Conservation (phyloP, 805 yeast genomes). For the Ogataea philodendri region DNA sequence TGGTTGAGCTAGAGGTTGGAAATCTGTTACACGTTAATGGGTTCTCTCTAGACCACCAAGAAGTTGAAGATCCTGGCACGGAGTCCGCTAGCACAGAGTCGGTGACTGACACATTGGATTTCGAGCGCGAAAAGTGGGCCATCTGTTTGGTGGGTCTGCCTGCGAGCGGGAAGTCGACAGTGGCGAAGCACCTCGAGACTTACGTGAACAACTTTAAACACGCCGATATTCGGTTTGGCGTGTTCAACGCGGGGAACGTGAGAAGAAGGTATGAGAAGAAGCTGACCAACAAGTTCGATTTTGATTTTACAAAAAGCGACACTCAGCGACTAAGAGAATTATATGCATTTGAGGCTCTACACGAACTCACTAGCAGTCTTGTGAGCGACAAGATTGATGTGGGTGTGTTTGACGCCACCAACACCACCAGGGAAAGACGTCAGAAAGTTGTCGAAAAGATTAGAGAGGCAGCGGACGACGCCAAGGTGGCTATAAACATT, state of each 20-base stretch:
- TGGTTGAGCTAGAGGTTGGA: constrained; percentile 32
- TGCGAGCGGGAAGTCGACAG: constrained; percentile 83
- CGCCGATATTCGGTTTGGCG: constrained; percentile 24
- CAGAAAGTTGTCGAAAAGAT: constrained; percentile 51
- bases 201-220: constrained; percentile 20
- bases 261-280: constrained; percentile 38
- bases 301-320: constrained; percentile 34
- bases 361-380: constrained; percentile 70
- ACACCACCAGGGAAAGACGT: constrained; percentile 60
- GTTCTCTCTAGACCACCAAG: constrained; percentile 23
- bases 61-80: constrained; percentile 14
- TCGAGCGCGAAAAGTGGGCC: constrained; percentile 29
- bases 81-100: constrained; percentile 9
- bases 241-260: constrained; percentile 53
- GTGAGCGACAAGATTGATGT: constrained; percentile 79
- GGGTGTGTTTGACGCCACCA: constrained; percentile 80
- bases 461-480: constrained; percentile 49
- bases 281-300: constrained; percentile 24
- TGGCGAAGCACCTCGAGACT: constrained; percentile 29
- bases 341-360: constrained; percentile 94
- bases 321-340: constrained; percentile 69
- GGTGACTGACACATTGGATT: constrained; percentile 8
- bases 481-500: constrained; percentile 41
- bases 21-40: constrained; percentile 24
- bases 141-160: constrained; percentile 73